Conservation (phyloP, 2,329 filamentous ascomycete genomes). For the Teratosphaeria nubilosa region DNA sequence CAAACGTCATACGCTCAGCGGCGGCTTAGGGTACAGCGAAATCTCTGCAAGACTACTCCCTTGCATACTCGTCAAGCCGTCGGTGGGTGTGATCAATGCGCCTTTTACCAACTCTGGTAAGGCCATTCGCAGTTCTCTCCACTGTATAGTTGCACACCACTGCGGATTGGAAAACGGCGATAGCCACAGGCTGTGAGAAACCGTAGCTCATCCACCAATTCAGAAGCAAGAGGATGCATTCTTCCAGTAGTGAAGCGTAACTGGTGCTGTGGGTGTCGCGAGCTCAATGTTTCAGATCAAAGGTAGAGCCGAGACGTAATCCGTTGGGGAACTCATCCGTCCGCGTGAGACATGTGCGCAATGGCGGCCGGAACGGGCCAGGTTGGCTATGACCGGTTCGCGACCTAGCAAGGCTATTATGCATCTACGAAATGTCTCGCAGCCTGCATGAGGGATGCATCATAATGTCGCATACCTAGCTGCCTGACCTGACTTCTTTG, state of each 20-base stretch:
- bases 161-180: neutral
- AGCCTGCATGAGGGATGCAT: neutral
- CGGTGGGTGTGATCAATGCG: neutral
- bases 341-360: neutral
- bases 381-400: too few species aligned
- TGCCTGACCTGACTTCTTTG: neutral
- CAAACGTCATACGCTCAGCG: neutral
- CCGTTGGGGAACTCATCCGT: neutral
- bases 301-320: neutral
- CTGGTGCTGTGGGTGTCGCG: neutral
- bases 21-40: neutral
- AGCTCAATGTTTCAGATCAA: neutral
- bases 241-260: neutral
- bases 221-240: neutral
- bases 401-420: neutral
- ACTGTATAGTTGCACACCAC: neutral
- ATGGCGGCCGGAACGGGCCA: too few species aligned
- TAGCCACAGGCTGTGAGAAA: neutral
- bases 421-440: neutral
- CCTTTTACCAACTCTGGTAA: neutral
- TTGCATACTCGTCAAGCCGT: neutral
- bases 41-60: neutral
- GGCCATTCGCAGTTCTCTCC: neutral
- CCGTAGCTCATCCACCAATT: neutral
- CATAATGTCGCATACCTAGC: neutral